A percentile compares a stretch with the other conserved stretches of the same genome.
phyloP scores from a whole-genome alignment of 2,329 filamentous ascomycete species.

The Ascochyta rabiei region DNA sequence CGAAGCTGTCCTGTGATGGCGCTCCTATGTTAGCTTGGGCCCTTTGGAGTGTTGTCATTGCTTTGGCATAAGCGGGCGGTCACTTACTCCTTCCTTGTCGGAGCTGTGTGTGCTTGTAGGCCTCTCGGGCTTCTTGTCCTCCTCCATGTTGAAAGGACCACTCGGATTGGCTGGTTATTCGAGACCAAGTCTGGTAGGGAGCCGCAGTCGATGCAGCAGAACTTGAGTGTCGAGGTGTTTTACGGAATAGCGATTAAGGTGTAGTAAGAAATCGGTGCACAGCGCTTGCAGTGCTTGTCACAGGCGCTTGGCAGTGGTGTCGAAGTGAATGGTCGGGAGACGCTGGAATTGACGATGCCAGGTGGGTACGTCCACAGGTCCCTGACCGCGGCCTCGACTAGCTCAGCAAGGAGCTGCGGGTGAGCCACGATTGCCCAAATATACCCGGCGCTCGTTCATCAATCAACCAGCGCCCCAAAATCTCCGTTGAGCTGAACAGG shows the following conservation, averaged over 20 bases:
- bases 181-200: slow-evolving; percentile 1
- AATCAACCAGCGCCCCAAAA: neutral
- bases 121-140: slow-evolving; percentile 24
- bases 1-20: slow-evolving; percentile 71
- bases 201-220: slow-evolving; percentile 7
- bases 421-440: slow-evolving; percentile 15
- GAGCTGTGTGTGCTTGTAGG: slow-evolving; percentile 44
- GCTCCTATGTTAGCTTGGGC: slow-evolving; percentile 18
- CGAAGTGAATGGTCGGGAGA: slow-evolving; percentile 15
- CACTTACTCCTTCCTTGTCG: slow-evolving; percentile 37
- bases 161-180: neutral
- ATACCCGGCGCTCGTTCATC: slow-evolving; percentile 3
- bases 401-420: slow-evolving; percentile 9
- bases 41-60: neutral
- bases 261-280: slow-evolving; percentile 4
- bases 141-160: slow-evolving; percentile 10
- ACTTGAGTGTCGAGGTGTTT: neutral
- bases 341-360: slow-evolving; percentile 2
- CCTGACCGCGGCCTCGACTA: slow-evolving; percentile 6
- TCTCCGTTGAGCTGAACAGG: slow-evolving; percentile 3
- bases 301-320: slow-evolving; percentile 11
- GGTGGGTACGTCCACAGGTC: neutral
- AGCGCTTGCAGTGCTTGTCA: slow-evolving; percentile 10
- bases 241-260: slow-evolving; percentile 9
- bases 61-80: neutral